phyloP scores from a whole-genome alignment of 1,139 yeast species.

The Lodderomyces elongisporus region DNA sequence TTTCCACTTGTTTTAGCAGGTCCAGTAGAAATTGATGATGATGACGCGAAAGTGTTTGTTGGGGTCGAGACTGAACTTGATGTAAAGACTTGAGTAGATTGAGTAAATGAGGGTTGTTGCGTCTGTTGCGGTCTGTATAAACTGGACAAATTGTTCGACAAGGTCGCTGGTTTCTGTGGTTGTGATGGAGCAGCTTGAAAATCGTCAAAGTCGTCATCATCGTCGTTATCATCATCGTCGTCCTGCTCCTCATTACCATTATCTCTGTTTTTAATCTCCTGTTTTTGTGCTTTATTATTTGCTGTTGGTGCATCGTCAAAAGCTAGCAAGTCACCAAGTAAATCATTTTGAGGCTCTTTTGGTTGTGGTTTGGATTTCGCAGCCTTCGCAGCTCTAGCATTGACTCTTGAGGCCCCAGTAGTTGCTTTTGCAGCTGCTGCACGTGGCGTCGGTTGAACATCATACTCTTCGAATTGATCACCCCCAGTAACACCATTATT shows the following conservation, averaged over 20 bases:
- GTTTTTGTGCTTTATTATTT: slow-evolving; percentile 2
- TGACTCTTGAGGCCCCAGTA: slow-evolving; percentile 38
- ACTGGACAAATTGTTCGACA: slow-evolving; percentile 36
- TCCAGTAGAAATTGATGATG: slow-evolving; percentile 16
- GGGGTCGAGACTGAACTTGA: slow-evolving; percentile 6
- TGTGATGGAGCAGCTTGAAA: slow-evolving; percentile 75
- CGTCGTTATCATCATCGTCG: slow-evolving; percentile 63
- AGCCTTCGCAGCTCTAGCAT: slow-evolving; percentile 24
- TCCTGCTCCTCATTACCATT: slow-evolving; percentile 46
- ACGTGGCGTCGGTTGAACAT: slow-evolving; percentile 31
- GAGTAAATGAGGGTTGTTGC: slow-evolving; percentile 14
- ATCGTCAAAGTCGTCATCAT: slow-evolving; percentile 90
- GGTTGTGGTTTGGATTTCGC: slow-evolving; percentile 13
- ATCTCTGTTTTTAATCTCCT: too few species aligned
- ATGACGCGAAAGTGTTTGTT: slow-evolving; percentile 1
- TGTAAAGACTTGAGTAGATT: slow-evolving; percentile 1
- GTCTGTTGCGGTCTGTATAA: slow-evolving; percentile 21
- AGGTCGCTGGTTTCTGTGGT: slow-evolving; percentile 22
- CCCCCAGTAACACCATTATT: slow-evolving; percentile 36
- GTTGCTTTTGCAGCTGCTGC: slow-evolving; percentile 33
- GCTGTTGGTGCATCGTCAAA: slow-evolving; percentile 31
- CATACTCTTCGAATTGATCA: slow-evolving; percentile 68
- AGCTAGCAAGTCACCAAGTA: slow-evolving; percentile 53
- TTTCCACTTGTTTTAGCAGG: slow-evolving; percentile 32
- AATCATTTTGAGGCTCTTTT: slow-evolving; percentile 29